phyloP scores from a whole-genome alignment of 805 yeast species.

The Zygoascus tannicola region DNA sequence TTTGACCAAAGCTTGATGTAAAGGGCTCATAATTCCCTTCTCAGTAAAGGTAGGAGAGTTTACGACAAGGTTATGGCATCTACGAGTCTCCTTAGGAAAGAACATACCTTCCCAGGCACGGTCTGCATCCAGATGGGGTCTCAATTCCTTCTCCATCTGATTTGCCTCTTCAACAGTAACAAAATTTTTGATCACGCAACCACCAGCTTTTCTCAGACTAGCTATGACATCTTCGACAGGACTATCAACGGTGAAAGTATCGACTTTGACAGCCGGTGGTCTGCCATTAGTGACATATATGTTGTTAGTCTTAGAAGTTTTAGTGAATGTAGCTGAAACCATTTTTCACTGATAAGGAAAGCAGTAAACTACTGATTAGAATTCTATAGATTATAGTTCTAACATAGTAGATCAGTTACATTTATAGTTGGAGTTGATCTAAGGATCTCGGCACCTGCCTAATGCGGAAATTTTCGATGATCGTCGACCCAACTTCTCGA shows the following conservation, averaged over 20 bases:
- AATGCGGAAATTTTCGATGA: no score
- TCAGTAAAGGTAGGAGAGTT: conserved; percentile 3
- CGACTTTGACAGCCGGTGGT: not conserved
- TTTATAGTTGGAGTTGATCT: no score
- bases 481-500: no score
- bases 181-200: conserved; percentile 4
- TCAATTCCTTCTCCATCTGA: conserved; percentile 4
- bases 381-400: no score
- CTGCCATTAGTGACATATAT: not conserved
- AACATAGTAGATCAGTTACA: no score
- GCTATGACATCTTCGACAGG: conserved; percentile 2
- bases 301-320: not conserved
- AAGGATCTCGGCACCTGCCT: no score
- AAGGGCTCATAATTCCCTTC: not conserved
- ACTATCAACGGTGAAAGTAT: not conserved
- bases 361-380: no score
- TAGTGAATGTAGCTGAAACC: not conserved
- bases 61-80: conserved; percentile 3
- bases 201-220: conserved; percentile 3
- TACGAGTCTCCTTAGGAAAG: conserved; percentile 4
- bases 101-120: conserved; percentile 6
- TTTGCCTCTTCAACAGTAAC: conserved; percentile 4
- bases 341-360: no score
- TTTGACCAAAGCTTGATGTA: not conserved
- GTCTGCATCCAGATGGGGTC: conserved; percentile 6